Percentiles rank a stretch among this genome's conserved stretches.
These are phyloP conservation scores for Coprinopsis strossmayeri DNA, from an alignment of 768 basidiomycete genomes.

Conservation along the genomic window DNA sequence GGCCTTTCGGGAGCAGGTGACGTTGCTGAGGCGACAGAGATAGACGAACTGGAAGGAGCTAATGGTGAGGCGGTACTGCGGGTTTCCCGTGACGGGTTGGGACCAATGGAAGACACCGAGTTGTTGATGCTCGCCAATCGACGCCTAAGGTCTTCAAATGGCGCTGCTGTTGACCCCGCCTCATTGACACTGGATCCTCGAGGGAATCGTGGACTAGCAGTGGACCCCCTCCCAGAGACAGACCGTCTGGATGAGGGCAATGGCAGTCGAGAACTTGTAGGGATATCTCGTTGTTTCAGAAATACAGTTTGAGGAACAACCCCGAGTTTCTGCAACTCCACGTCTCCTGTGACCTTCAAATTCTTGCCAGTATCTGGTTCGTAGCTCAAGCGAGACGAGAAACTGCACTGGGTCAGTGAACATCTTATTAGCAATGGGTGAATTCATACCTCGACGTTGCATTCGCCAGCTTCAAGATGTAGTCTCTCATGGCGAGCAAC, in stretches of 20 bases:
- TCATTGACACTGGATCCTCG: constrained; percentile 43
- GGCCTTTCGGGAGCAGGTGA: constrained; percentile 47
- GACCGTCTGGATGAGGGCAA: constrained; percentile 34
- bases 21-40: constrained; percentile 10
- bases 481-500: constrained; percentile 82
- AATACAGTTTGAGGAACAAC: constrained; percentile 92
- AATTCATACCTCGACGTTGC: constrained; percentile 62
- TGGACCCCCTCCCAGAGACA: constrained; percentile 17
- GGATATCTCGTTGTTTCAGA: constrained; percentile 43
- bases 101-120: constrained; percentile 57
- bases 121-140: constrained; percentile 70
- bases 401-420: constrained; percentile 32
- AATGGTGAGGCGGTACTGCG: constrained; percentile 36
- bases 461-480: constrained; percentile 78
- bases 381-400: constrained; percentile 53
- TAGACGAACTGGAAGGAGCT: constrained; percentile 19
- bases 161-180: constrained; percentile 33
- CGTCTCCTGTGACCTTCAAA: constrained; percentile 56
- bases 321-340: constrained; percentile 82
- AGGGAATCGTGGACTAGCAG: constrained; percentile 43
- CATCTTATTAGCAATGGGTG: not conserved
- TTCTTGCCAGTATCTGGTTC: constrained; percentile 61
- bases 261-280: constrained; percentile 31
- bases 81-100: constrained; percentile 34
- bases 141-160: constrained; percentile 74